Evolutionary conservation across 192 early-diverging fungal species (phyloP).

Genomic region (Rhizophagus sp.): DNA sequence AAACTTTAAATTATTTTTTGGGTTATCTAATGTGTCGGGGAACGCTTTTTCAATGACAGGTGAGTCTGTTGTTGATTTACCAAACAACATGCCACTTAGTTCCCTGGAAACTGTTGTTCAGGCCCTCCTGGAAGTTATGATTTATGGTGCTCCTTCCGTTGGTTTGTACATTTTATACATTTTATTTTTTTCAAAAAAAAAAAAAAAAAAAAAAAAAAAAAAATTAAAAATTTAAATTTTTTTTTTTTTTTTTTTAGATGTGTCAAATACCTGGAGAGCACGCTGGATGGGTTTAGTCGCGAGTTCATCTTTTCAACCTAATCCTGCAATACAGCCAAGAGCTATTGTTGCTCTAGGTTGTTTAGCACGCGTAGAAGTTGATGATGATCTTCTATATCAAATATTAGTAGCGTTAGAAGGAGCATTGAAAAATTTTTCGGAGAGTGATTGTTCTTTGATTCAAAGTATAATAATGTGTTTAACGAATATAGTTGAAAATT

Average conservation of each 20-base stretch:
- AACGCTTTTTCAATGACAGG: conserved; percentile 66
- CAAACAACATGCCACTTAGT: conserved; percentile 51
- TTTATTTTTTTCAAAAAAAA: background rate
- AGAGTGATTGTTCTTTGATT: conserved; percentile 77
- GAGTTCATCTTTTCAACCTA: conserved; percentile 91
- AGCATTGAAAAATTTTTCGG: conserved; percentile 81
- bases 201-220: no score
- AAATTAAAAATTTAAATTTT: no score
- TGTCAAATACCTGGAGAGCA: conserved; percentile 80
- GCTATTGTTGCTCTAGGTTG: conserved; percentile 89
- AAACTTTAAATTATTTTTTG: conserved; percentile 78
- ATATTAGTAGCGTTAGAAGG: conserved; percentile 86
- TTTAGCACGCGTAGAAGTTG: conserved; percentile 85
- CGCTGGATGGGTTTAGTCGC: conserved; percentile 92
- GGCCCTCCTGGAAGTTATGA: conserved; percentile 64
- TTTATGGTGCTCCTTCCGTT: conserved; percentile 60
- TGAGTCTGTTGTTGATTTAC: conserved; percentile 50
- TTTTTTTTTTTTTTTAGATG: conserved; percentile 44
- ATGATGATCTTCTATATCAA: conserved; percentile 90
- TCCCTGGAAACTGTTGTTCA: conserved; percentile 59
- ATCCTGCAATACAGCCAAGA: conserved; percentile 91
- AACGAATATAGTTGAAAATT: conserved; percentile 82
- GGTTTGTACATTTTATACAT: conserved; percentile 45
- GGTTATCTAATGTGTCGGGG: conserved; percentile 63
- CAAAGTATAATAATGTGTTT: conserved; percentile 87